Conservation (phyloP, 2,329 filamentous ascomycete genomes). For the Blastomyces emzantsi region DNA sequence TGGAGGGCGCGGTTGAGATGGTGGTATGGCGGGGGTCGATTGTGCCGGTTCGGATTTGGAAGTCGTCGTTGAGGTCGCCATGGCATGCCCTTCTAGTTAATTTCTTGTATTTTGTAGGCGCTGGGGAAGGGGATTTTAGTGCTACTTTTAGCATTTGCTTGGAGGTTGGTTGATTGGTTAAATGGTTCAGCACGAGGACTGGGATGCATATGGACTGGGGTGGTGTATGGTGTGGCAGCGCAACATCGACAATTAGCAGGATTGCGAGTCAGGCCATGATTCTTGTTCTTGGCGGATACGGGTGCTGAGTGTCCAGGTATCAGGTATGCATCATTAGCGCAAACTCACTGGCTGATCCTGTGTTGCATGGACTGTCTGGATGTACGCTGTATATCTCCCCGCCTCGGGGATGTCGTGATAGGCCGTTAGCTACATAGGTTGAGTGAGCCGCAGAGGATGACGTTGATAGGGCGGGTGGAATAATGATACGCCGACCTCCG, state of each 20-base stretch:
- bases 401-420: background rate
- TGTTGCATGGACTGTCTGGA: background rate
- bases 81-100: background rate
- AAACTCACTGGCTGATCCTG: background rate
- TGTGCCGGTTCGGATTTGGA: constrained; percentile 6
- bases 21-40: constrained; percentile 5
- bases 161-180: background rate
- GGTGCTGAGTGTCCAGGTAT: background rate
- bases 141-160: background rate
- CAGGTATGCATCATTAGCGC: background rate
- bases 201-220: background rate
- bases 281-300: background rate
- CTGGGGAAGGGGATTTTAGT: background rate
- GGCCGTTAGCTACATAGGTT: too few species aligned
- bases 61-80: background rate
- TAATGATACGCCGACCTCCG: background rate
- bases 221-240: background rate
- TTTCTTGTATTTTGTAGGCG: background rate
- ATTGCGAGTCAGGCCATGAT: background rate
- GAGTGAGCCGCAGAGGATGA: background rate
- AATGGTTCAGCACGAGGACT: background rate
- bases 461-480: background rate
- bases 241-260: background rate
- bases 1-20: constrained; percentile 45
- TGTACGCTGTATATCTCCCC: too few species aligned